Evolutionary conservation across 2,329 filamentous ascomycete species (phyloP).

Genomic region (Didymella glomerata): DNA sequence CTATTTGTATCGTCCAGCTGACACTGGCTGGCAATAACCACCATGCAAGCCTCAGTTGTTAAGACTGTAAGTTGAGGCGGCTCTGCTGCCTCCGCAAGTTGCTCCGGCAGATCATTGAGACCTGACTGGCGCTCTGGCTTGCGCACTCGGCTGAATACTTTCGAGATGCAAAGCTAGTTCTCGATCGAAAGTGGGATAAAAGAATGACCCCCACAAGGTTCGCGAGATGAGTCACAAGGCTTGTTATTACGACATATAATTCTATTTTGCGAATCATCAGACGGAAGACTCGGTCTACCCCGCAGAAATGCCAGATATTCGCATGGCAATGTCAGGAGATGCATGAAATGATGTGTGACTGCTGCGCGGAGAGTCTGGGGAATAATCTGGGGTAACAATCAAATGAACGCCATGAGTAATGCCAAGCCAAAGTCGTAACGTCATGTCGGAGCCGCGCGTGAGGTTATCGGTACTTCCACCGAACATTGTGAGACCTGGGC

Average conservation of each 20-base stretch:
- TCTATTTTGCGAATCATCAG: neutral
- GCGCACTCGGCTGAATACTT: slow-evolving; percentile 5
- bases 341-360: slow-evolving; percentile 1
- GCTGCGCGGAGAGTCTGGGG: slow-evolving; percentile 11
- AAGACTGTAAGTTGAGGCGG: slow-evolving; percentile 6
- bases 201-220: neutral
- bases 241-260: slow-evolving; percentile 12
- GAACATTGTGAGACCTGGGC: neutral
- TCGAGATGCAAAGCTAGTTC: neutral
- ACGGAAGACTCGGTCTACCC: slow-evolving; percentile 11
- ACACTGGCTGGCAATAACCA: slow-evolving; percentile 8
- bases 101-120: slow-evolving; percentile 11
- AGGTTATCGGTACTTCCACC: neutral
- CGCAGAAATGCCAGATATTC: slow-evolving; percentile 5
- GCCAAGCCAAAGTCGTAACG: slow-evolving; percentile 20
- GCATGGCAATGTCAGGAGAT: slow-evolving; percentile 3
- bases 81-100: slow-evolving; percentile 18
- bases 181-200: neutral
- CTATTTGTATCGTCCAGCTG: slow-evolving; percentile 5
- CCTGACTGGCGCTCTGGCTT: slow-evolving; percentile 5
- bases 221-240: slow-evolving; percentile 9
- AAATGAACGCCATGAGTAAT: slow-evolving; percentile 23
- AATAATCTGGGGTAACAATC: slow-evolving; percentile 10
- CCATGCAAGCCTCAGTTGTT: slow-evolving; percentile 3
- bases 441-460: slow-evolving; percentile 8